These are phyloP conservation scores for Aspergillus taichungensis DNA, from an alignment of 495 filamentous ascomycete genomes.

Conservation along the genomic window DNA sequence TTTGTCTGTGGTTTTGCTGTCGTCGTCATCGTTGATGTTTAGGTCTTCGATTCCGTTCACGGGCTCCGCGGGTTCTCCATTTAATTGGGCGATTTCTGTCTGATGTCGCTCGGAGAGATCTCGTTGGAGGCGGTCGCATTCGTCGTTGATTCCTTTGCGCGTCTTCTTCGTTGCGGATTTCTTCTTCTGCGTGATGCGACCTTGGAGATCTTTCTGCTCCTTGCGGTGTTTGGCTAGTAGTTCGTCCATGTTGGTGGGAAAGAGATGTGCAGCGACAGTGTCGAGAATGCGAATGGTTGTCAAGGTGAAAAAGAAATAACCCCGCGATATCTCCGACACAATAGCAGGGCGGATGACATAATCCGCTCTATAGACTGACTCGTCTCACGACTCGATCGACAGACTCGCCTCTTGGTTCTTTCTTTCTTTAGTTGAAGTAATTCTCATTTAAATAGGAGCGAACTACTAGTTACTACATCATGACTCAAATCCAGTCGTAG, in stretches of 20 bases:
- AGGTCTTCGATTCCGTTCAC: conserved; percentile 23
- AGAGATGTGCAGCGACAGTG: background rate
- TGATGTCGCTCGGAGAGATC: conserved; percentile 60
- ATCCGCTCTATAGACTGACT: too few relatives aligned
- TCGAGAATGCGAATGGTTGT: background rate
- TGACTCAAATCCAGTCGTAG: too few relatives aligned
- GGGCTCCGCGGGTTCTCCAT: conserved; percentile 26
- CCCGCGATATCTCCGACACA: too few relatives aligned
- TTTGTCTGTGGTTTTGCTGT: conserved; percentile 8
- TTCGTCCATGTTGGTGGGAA: conserved; percentile 51
- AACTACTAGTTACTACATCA: too few relatives aligned
- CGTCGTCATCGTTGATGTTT: conserved; percentile 17
- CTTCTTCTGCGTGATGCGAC: conserved; percentile 84
- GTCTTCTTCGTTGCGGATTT: conserved; percentile 95
- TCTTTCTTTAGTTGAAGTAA: too few relatives aligned
- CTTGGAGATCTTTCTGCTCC: conserved; percentile 79
- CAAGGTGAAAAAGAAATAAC: too few relatives aligned
- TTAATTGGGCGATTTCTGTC: conserved; percentile 53
- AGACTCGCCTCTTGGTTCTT: too few relatives aligned
- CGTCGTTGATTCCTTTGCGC: conserved; percentile 75
- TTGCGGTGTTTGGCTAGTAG: conserved; percentile 74
- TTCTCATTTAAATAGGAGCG: too few relatives aligned
- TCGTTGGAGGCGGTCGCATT: conserved; percentile 66
- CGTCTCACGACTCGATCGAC: too few relatives aligned
- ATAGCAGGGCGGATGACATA: too few relatives aligned